Conservation (phyloP, 805 yeast species). For the Suhomyces kilbournensis region DNA sequence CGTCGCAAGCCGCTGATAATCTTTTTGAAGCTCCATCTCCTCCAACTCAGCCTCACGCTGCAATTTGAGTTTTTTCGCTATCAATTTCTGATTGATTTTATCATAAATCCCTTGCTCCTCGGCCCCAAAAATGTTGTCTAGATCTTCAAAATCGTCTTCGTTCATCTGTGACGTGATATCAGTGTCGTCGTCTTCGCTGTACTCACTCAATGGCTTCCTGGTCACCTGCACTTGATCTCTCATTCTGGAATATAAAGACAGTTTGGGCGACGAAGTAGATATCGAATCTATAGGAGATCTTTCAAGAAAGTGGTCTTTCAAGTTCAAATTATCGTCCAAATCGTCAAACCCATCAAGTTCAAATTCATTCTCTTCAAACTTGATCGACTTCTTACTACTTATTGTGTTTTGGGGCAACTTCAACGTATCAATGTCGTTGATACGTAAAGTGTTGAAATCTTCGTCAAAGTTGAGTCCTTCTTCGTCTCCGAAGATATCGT, state of each 20-base stretch:
- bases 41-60: constrained; percentile 34
- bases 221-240: constrained; percentile 6
- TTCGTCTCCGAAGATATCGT: constrained; percentile 26
- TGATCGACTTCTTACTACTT: background rate
- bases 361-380: constrained; percentile 3
- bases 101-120: constrained; percentile 36
- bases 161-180: constrained; percentile 38
- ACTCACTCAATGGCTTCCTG: constrained; percentile 31
- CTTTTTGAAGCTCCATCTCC: constrained; percentile 26
- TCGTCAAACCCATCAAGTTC: constrained; percentile 5
- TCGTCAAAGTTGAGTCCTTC: constrained; percentile 20
- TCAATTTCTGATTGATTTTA: constrained; percentile 24
- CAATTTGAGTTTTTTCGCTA: constrained; percentile 20
- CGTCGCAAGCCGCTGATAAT: constrained; percentile 11
- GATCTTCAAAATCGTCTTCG: constrained; percentile 37
- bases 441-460: constrained; percentile 25
- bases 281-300: constrained; percentile 20
- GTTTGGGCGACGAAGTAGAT: constrained; percentile 25
- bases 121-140: constrained; percentile 37
- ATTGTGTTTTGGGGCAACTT: background rate
- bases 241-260: constrained; percentile 8
- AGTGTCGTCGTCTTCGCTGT: constrained; percentile 38
- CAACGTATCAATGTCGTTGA: constrained; percentile 11
- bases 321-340: background rate
- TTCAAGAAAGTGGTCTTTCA: constrained; percentile 4